Base-by-base conservation (phyloP, 2,329 filamentous ascomycete genomes). In the Ceratocystis albifundus region DNA sequence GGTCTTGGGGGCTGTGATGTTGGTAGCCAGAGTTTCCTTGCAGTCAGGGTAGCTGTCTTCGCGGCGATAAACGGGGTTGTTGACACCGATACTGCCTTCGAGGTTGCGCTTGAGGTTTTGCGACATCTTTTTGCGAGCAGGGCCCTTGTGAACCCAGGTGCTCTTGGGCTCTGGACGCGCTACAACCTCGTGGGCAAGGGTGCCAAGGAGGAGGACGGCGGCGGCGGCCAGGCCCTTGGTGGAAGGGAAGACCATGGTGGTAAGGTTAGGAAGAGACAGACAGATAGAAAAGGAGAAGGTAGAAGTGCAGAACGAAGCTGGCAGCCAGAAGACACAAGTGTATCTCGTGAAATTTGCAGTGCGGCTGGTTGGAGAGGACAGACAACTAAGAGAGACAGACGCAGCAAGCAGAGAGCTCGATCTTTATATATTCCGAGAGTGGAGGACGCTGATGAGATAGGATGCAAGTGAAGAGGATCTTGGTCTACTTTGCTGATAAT, bases 1-100 rank as follows among this genome's bases (percentile, higher is more conserved):
- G 12, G 69, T 48, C 66, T 75, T 77, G 3, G 77, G 76, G 1
- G 76, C 77, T n/a, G 68, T 70, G 66, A 72, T 63, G 22, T 68
- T 69, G 17, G 70, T 68, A 7, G 65, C 66, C 8, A 61, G 25
- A n/a, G 65, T 25, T 32, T 68, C 66, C 44, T 68, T 68, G 61
- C 66, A 68, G 4, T 62, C 59, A 6, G 66, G 64, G n/a, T 68
- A 61, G 3, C 17, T 25, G 15, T 66, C 66, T 5, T 48, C 44
- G 41, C 59, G 59, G 45, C 32, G 36, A 28, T 59, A 48, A 12
- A 57, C 20, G 65, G 46, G n/a, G 15, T 30, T 62, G 1, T 30
- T 30, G 61, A 61, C 12, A 8, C 66, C 66, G 4, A 63, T 41
- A 28, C 53, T 62, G 28, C 48, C 61, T 41, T 65, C 66, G 3